Base-by-base conservation (phyloP, 805 yeast genomes). In the Metschnikowia arizonensis region DNA sequence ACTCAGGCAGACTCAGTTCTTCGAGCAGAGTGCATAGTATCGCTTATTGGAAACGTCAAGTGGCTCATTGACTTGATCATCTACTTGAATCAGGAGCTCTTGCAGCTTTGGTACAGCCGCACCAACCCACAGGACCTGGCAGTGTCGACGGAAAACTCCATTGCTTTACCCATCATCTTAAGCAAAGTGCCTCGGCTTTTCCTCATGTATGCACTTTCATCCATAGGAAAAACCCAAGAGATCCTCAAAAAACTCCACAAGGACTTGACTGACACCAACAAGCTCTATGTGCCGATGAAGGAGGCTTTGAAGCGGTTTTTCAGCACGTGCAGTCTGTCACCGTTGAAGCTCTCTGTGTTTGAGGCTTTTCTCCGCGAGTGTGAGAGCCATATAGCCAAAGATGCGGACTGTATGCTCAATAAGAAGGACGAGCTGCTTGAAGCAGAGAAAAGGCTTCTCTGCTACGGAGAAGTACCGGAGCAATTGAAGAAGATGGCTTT, bases 31-130 rank as follows among this genome's bases (percentile, higher is more conserved):
- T 72, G 80, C 49, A 72, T 85, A 3, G 68, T 82, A 35, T 66
- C 71, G 14, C 69, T 82, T 9, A 63, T 87, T n/a, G 97, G 97
- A 0, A 78, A 85, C 32, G 79, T 85, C 7, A 79, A 88, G 55
- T 91, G 97, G 97, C 77, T 87, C 53, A 76, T 88, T 26, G 97
- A 89, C 59, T 78, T 88, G 49, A 72, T 88, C 44, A 79, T 83
- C 1, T 81, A 78, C 50, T 60, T 87, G 33, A 78, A 82, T 44
- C 95, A 90, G 61, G 96, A 91, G 52, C 63, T 85, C 28, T 58
- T 83, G 19, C 76, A 81, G 28, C 55, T 82, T 23, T 49, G 65
- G 19, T 53, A 57, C 45, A 41, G 59, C 47, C 50, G 61, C 57
- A 42, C 50, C 19, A 46, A 56, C 36, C 50, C 57, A 5, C 34